A percentile compares a stretch with the other conserved stretches of the same genome.
Conservation (phyloP, 495 filamentous ascomycete species). For the Entonaema liquescens region DNA sequence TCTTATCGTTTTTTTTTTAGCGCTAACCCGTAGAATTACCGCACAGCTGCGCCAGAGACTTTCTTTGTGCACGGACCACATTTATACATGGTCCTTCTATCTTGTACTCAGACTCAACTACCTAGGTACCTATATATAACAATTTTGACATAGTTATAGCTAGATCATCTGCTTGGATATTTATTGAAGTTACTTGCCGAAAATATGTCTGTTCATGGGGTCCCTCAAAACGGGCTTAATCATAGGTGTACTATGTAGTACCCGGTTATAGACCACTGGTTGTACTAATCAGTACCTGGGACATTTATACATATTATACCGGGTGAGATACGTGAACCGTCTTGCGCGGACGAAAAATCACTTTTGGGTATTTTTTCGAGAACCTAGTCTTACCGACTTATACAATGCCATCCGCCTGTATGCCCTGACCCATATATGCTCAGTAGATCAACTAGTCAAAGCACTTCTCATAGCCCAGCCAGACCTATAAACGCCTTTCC, state of each 20-base stretch:
- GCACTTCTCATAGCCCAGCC: conserved; percentile 9
- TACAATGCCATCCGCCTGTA: conserved; percentile 20
- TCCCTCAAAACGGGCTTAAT: too few species aligned
- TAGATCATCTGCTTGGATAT: too few species aligned
- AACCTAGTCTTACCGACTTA: conserved; percentile 7
- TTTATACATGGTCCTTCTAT: neutral
- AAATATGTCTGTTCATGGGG: too few species aligned
- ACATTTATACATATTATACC: too few species aligned
- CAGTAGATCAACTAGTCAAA: neutral
- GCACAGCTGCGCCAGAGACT: neutral
- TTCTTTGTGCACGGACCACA: neutral
- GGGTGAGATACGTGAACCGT: neutral
- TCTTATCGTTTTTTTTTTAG: conserved; percentile 3
- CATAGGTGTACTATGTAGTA: too few species aligned
- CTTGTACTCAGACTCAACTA: neutral
- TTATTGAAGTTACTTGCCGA: too few species aligned
- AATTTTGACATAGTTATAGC: too few species aligned
- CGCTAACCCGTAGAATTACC: conserved; percentile 19
- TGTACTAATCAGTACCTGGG: too few species aligned
- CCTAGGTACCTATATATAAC: neutral
- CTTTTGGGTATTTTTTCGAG: conserved; percentile 2
- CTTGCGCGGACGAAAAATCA: neutral
- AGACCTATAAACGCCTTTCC: conserved; percentile 27
- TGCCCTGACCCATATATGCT: conserved; percentile 11
- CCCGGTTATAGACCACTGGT: too few species aligned